Evolutionary conservation across 148 eudicot genomes (phyloP), one percentile per base, ranked within the genome.

Genomic region (Nepenthes mirabilis): DNA sequence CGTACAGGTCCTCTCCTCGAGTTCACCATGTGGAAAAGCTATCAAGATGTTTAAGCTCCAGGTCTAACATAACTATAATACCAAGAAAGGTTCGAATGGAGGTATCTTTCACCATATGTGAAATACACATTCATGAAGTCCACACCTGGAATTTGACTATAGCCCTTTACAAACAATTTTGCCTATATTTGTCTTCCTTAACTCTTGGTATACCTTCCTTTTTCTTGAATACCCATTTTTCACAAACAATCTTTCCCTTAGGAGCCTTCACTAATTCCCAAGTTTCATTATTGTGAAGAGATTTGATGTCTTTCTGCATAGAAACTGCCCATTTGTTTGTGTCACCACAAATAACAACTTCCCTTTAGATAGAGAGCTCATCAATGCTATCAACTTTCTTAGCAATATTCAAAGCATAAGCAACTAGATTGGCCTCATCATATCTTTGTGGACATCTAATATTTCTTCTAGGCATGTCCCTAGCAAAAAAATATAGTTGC

Each of bases 201-300:
- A 57, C 48, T 13, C 62, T 36, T 1, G 62, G 62, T 1, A 58
- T 65, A n/a, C 56, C 23, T 55, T 2, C 57, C 62, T 57, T 65
- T 1, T 2, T 47, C 56, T 58, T 48, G 47, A 9, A 59, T 1
- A 65, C 11, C 69, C 62, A 65, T 6, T 65, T 65, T 48, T 47
- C 13, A 10, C 14, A 14, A 9, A 57, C 4, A 2, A 36, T 47
- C 23, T 49, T 57, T 4, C 14, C 36, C 12, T 36, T 23, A n/a
- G 55, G 6, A 50, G 47, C 6, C 23, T 35, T 35, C 1, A 47
- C 33, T 33, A 65, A 10, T 2, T 65, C 62, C 56, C 49, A 57
- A 57, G 69, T 65, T 4, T 33, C 14, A 43, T 64, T 64, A 14
- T 55, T 54, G 14, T 64, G 50, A 11, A 64, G 59, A 53, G 58